A percentile compares a stretch with the other conserved stretches of the same genome.
These are phyloP conservation scores for Epichloe baconii DNA, from an alignment of 2,329 filamentous ascomycete species.

Conservation along the genomic window DNA sequence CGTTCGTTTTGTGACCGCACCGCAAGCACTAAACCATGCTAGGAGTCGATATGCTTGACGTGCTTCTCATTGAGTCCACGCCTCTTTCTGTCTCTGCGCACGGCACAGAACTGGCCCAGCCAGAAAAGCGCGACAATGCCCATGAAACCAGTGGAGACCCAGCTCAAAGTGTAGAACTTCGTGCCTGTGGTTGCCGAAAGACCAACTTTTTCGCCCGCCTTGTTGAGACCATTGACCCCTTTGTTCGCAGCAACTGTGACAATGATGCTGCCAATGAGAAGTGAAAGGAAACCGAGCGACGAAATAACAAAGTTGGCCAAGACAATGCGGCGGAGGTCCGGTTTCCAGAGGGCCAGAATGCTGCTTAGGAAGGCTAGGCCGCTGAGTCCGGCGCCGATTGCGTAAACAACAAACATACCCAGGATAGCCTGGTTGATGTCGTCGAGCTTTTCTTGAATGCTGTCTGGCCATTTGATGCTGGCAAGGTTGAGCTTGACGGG, in stretches of 20 bases:
- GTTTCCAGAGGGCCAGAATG: constrained; percentile 22
- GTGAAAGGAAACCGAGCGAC: constrained; percentile 21
- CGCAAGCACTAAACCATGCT: no score
- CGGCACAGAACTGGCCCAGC: constrained; percentile 20
- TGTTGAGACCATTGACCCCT: constrained; percentile 28
- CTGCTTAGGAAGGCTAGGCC: constrained; percentile 30
- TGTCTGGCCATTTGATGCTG: constrained; percentile 31
- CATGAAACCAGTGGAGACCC: constrained; percentile 35
- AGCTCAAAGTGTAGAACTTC: constrained; percentile 32
- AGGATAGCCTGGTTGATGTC: constrained; percentile 35
- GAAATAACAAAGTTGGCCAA: constrained; percentile 26
- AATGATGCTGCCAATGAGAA: constrained; percentile 30
- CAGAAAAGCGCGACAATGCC: constrained; percentile 27
- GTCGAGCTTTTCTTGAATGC: constrained; percentile 33
- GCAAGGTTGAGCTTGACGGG: constrained; percentile 30
- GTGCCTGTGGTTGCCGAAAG: constrained; percentile 28
- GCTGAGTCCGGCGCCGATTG: constrained; percentile 28
- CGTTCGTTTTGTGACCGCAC: neutral
- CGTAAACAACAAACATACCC: constrained; percentile 36
- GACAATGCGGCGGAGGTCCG: constrained; percentile 12
- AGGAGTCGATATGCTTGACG: neutral
- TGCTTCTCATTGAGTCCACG: neutral
- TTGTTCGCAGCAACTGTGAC: constrained; percentile 28
- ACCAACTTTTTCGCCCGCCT: constrained; percentile 29
- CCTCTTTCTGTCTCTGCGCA: constrained; percentile 14